These are phyloP conservation scores for Linanthus parryae DNA, from an alignment of 148 eudicot genomes.

Conservation along the genomic window DNA sequence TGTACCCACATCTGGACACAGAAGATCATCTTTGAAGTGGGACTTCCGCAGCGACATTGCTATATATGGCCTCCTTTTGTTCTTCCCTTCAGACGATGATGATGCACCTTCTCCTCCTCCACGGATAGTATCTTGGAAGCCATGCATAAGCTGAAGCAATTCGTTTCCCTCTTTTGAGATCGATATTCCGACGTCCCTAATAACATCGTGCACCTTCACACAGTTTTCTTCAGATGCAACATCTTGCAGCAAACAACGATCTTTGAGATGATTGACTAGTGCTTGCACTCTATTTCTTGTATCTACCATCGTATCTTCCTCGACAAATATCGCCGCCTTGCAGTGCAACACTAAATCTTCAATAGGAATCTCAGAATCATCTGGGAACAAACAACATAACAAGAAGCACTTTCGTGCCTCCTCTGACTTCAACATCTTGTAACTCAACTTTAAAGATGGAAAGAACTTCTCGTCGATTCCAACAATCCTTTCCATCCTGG, in stretches of 20 bases:
- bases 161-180: constrained; percentile 3
- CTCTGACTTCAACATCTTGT: background rate
- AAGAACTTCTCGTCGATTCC: background rate
- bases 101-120: background rate
- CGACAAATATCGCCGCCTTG: background rate
- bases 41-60: background rate
- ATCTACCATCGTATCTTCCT: background rate
- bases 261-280: background rate
- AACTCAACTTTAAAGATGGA: constrained; percentile 1
- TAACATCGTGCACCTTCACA: constrained; percentile 21
- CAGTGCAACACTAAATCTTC: background rate
- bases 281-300: background rate
- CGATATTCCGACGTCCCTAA: constrained; percentile 6
- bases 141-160: too few relatives aligned
- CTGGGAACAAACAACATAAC: constrained; percentile 8
- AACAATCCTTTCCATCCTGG: background rate
- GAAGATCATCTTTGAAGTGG: too few relatives aligned
- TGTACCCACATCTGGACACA: too few relatives aligned
- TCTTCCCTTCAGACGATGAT: background rate
- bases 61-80: background rate
- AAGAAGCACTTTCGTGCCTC: constrained; percentile 7
- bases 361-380: constrained; percentile 18
- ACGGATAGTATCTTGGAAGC: too few relatives aligned
- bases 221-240: background rate
- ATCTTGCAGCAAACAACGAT: constrained; percentile 6